Evolutionary conservation across 2,329 filamentous ascomycete species (phyloP), one percentile per base, ranked within the genome.

Genomic region (Orbilia blumenaviensis): DNA sequence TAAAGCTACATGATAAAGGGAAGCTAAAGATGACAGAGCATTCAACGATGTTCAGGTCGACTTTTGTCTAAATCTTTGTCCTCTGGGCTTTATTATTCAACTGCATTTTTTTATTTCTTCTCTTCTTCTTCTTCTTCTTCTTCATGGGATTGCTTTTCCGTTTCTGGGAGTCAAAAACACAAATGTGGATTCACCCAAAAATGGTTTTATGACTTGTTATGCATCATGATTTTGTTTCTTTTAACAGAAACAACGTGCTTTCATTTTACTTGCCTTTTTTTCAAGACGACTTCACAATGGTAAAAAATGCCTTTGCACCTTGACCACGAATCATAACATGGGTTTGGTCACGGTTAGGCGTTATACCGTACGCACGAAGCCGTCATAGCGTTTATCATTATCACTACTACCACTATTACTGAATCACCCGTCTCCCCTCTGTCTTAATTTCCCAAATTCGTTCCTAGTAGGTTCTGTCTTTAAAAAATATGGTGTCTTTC

Each of bases 281-380:
- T 21, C 6, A 54, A 27, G 2, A 38, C 12, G 3, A 25, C 18
- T 25, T 56, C 52, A 56, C 38, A 32, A 38, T 25, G 8, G 21
- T n/a, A 44, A 38, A 14, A 27, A 56, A 36, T 14, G 32, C 29
- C 50, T 38, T 38, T 18, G 23, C 0, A 56, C 52, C 16, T 56
- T 56, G 52, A 25, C 52, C 52, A 38, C 29, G 25, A 38, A 56
- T 25, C 52, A 34, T 36, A 56, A 56, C 52, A 38, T 36, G 18
- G 52, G n/a, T n/a, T 56, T 56, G 52, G 52, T 38, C 52, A 56
- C n/a, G 9, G 29, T 56, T 25, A 5, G 32, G 52, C 29, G 10
- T 25, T 38, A 12, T 3, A 12, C 38, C 52, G 38, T 56, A 32
- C n/a, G n/a, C n/a, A n/a, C n/a, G 38, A 52, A 32, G 18, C 14